Percentiles rank a stretch among this genome's conserved stretches.
Conservation (phyloP, 2,329 filamentous ascomycete species). For the Stagonosporopsis tanaceti region DNA sequence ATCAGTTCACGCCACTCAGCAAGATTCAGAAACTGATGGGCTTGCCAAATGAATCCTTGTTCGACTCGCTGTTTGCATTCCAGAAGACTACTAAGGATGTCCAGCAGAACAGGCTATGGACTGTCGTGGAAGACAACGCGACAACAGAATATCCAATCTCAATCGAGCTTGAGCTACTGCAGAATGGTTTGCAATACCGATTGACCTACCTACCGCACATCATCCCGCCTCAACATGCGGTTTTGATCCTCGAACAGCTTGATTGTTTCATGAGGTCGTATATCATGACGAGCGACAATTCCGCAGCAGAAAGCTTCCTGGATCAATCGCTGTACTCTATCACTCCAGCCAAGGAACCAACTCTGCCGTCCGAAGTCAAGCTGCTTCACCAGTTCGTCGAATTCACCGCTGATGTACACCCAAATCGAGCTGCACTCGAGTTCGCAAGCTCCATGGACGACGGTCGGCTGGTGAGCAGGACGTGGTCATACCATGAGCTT, state of each 20-base stretch:
- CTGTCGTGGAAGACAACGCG: constrained; percentile 69
- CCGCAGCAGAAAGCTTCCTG: constrained; percentile 51
- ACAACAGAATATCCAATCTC: constrained; percentile 81
- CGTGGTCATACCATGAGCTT: constrained; percentile 80
- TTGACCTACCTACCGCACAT: constrained; percentile 71
- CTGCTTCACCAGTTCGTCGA: constrained; percentile 85
- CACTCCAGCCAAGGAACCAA: constrained; percentile 65
- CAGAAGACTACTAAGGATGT: constrained; percentile 64
- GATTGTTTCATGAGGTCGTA: constrained; percentile 71
- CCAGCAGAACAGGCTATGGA: constrained; percentile 60
- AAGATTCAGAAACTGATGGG: constrained; percentile 78
- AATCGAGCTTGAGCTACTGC: constrained; percentile 73
- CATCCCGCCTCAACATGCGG: constrained; percentile 73
- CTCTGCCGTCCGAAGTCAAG: constrained; percentile 64
- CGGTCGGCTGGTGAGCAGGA: constrained; percentile 55
- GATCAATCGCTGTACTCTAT: constrained; percentile 66
- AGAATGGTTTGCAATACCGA: constrained; percentile 64
- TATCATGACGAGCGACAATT: constrained; percentile 56
- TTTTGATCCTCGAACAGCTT: constrained; percentile 73
- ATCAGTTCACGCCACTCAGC: constrained; percentile 75
- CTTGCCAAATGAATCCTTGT: constrained; percentile 70
- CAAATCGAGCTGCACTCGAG: constrained; percentile 74
- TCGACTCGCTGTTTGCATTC: constrained; percentile 86
- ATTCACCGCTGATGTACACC: constrained; percentile 61
- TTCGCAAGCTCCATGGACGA: constrained; percentile 70